Conservation (phyloP, 306 rosid genomes). For the Elaeagnus macrophylla region DNA sequence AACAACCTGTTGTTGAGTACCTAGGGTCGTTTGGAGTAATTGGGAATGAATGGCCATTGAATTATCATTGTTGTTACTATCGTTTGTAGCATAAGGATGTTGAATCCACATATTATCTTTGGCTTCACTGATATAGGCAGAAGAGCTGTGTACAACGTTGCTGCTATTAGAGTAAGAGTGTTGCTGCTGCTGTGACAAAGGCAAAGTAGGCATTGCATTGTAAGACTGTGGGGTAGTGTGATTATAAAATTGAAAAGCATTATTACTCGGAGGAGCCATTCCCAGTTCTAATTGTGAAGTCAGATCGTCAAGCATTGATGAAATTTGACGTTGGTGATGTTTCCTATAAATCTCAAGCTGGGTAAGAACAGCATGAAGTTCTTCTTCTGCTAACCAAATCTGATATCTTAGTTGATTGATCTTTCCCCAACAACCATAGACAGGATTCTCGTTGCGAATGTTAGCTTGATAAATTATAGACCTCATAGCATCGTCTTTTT, state of each 20-base stretch:
- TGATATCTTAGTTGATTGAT: constrained; percentile 41
- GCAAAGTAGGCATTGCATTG: constrained; percentile 20
- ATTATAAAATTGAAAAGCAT: constrained; percentile 27
- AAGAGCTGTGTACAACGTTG: constrained; percentile 29
- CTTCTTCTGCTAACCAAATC: constrained; percentile 38
- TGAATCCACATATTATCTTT: too few species aligned
- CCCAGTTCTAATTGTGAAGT: constrained; percentile 53
- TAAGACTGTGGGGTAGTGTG: constrained; percentile 26
- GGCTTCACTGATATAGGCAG: constrained; percentile 13
- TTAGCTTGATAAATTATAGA: constrained; percentile 56
- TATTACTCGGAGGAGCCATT: constrained; percentile 36
- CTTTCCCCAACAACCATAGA: constrained; percentile 50
- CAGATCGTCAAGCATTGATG: constrained; percentile 23
- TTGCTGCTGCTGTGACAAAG: constrained; percentile 31
- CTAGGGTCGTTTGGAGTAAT: constrained; percentile 32
- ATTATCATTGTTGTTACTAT: constrained; percentile 1
- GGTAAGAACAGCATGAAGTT: constrained; percentile 42
- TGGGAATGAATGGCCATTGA: constrained; percentile 31
- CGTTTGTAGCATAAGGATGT: constrained; percentile 24
- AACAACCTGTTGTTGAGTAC: constrained; percentile 35
- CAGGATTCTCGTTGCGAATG: constrained; percentile 46
- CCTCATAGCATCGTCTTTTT: constrained; percentile 45
- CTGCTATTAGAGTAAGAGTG: constrained; percentile 35
- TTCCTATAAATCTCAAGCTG: constrained; percentile 52
- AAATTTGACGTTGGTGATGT: constrained; percentile 25